Evolutionary conservation across 352 stramenopile genomes (phyloP).

Genomic region (Pythium insidiosum): DNA sequence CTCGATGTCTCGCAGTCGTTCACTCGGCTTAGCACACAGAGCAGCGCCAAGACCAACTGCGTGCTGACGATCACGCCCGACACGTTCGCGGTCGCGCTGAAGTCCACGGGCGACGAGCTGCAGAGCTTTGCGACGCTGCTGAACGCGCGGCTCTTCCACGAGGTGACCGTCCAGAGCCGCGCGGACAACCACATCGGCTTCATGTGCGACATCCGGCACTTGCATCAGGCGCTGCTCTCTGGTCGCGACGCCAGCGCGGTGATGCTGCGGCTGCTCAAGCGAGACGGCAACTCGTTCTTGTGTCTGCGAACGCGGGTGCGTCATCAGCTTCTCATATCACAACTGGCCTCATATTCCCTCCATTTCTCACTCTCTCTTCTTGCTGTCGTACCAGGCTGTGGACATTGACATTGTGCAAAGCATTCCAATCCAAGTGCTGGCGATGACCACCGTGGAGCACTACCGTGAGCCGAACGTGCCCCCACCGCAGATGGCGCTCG

Average conservation of each 20-base stretch:
- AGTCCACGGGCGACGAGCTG: slow-evolving; percentile 64
- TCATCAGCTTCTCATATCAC: not conserved
- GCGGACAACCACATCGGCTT: slow-evolving; percentile 80
- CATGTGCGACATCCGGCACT: slow-evolving; percentile 60
- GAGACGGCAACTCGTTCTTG: slow-evolving; percentile 63
- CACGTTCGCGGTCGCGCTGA: slow-evolving; percentile 52
- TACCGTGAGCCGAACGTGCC: slow-evolving; percentile 72
- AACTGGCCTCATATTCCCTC: no score
- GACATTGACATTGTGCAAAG: slow-evolving; percentile 85
- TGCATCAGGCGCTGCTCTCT: slow-evolving; percentile 66
- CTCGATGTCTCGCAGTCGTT: slow-evolving; percentile 73
- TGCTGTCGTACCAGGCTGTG: no score
- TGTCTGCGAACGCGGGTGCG: slow-evolving; percentile 50
- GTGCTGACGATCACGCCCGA: slow-evolving; percentile 69
- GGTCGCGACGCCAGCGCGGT: slow-evolving; percentile 70
- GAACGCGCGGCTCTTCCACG: slow-evolving; percentile 57
- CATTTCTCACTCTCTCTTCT: no score
- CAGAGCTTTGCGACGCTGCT: slow-evolving; percentile 70
- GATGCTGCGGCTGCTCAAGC: slow-evolving; percentile 79
- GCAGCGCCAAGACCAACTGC: slow-evolving; percentile 49
- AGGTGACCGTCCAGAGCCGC: slow-evolving; percentile 63
- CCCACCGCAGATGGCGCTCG: slow-evolving; percentile 67
- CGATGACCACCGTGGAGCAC: slow-evolving; percentile 65
- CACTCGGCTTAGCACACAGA: slow-evolving; percentile 44
- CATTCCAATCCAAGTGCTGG: slow-evolving; percentile 71